phyloP scores from a whole-genome alignment of 2,329 filamentous ascomycete genomes.

The Cladorrhinum sp. region DNA sequence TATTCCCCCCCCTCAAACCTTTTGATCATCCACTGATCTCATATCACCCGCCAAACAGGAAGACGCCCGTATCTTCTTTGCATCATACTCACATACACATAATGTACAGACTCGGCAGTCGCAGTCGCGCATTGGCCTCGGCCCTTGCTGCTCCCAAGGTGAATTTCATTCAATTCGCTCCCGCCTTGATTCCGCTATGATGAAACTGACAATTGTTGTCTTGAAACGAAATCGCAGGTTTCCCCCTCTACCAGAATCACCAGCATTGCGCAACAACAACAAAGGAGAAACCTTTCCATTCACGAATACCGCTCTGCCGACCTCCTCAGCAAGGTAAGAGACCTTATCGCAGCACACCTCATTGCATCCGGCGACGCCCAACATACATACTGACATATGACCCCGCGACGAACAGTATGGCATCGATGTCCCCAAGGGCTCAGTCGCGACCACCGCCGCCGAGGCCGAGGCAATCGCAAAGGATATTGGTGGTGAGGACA shows the following conservation, averaged over 20 bases:
- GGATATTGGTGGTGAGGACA: constrained; percentile 87
- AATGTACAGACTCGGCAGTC: constrained; percentile 88
- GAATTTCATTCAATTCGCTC: background rate
- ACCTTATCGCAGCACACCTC: constrained; percentile 3
- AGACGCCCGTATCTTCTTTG: too few species aligned
- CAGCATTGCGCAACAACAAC: constrained; percentile 67
- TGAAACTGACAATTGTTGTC: constrained; percentile 24
- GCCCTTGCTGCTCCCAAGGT: constrained; percentile 77
- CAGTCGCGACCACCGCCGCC: constrained; percentile 75
- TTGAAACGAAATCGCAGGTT: constrained; percentile 36
- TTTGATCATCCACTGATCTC: constrained; percentile 3
- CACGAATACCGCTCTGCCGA: constrained; percentile 98
- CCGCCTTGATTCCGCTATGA: background rate
- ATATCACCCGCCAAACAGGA: background rate
- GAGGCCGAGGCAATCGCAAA: constrained; percentile 93
- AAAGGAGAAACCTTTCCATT: constrained; percentile 79
- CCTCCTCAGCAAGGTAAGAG: constrained; percentile 69
- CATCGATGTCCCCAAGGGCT: constrained; percentile 85
- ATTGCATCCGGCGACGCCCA: constrained; percentile 10
- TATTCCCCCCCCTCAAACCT: constrained; percentile 13
- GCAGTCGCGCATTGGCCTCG: constrained; percentile 76
- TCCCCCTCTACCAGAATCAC: constrained; percentile 55
- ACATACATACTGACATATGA: constrained; percentile 17
- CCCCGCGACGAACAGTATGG: constrained; percentile 65
- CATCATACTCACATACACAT: constrained; percentile 31